These are phyloP conservation scores for Fraxinus pennsylvanica DNA, from an alignment of 257 asterid genomes.

Conservation along the genomic window DNA sequence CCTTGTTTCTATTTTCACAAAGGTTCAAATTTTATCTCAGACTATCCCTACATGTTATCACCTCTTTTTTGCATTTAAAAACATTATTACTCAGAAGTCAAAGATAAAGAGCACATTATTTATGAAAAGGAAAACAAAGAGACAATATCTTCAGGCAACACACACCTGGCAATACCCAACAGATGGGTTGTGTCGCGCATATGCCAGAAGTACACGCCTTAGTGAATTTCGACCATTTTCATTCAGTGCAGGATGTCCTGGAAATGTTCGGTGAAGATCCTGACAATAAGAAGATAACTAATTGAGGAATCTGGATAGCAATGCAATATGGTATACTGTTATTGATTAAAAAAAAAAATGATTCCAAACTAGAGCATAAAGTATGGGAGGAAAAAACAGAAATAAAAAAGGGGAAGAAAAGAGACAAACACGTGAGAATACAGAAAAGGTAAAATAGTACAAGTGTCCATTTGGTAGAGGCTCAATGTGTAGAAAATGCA, in stretches of 20 bases:
- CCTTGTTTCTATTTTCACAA: slow-evolving; percentile 18
- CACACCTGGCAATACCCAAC: slow-evolving; percentile 95
- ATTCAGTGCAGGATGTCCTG: slow-evolving; percentile 91
- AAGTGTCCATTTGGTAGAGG: slow-evolving; percentile 20
- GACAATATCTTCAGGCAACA: slow-evolving; percentile 23
- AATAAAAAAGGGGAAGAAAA: slow-evolving; percentile 5
- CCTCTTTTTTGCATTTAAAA: slow-evolving; percentile 15
- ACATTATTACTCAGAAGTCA: slow-evolving; percentile 3
- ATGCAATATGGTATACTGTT: background rate
- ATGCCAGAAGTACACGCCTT: slow-evolving; percentile 83
- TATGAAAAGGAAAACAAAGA: slow-evolving; percentile 10
- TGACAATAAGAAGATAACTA: slow-evolving; percentile 41
- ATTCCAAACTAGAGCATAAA: background rate
- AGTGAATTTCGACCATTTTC: slow-evolving; percentile 81
- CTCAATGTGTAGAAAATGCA: slow-evolving; percentile 13
- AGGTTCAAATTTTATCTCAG: slow-evolving; percentile 23
- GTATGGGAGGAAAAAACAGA: slow-evolving; percentile 12
- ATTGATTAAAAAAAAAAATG: background rate
- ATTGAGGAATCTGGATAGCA: slow-evolving; percentile 21
- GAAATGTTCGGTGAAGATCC: slow-evolving; percentile 96
- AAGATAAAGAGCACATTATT: slow-evolving; percentile 17
- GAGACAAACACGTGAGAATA: slow-evolving; percentile 7
- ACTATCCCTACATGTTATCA: slow-evolving; percentile 16
- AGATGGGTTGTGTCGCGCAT: slow-evolving; percentile 86
- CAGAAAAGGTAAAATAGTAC: slow-evolving; percentile 23